Base-by-base conservation (phyloP, 495 filamentous ascomycete genomes). In the Tuber microsphaerosporum region DNA sequence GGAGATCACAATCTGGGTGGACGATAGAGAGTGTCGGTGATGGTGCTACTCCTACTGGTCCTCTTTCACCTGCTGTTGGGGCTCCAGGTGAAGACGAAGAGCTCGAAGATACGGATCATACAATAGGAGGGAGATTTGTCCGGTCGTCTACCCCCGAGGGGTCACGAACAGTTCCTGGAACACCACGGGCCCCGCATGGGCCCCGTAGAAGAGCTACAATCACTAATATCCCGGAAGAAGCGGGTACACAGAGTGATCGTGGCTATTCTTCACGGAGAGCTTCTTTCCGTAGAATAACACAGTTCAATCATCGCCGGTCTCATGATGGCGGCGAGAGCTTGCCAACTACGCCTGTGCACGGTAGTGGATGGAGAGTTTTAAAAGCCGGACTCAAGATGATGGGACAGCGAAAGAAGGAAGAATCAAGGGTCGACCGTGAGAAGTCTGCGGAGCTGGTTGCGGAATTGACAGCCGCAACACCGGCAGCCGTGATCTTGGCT, bases 391-490 rank as follows among this genome's bases (percentile, higher is more conserved):
- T 99, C 69, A 93, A 91, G 80, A 86, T 94, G 82, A 88, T 98
- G 61, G 92, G 92, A 6, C 90, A 92, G 81, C 84, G 88, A 44
- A 92, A 90, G 80, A 96, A 90, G 83, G 90, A 90, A 16, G 93
- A 97, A 75, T 90, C 87, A 65, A 89, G 91, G 71, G 90, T 97
- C 70, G 95, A 99, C 84, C 92, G 93, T 83, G 91, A 91, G 81
- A 99, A 99, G 81, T 97, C 94, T 39, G 94, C 95, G 31, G 96
- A 99, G 82, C 86, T 99, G 43, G 92, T 99, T 86, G 94, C 96
- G 8, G 95, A 99, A 83, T 86, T 99, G 37, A 90, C 94, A 41
- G 97, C 95, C 10, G 95, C 92, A 48, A 91, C 92, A 1, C 95
- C 95, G 14, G 95, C 95, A 17, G 95, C 93, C 37, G 84, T 98